Evolutionary conservation across 2,329 filamentous ascomycete species (phyloP), one percentile per base, ranked within the genome.

Genomic region (Calycina marina): DNA sequence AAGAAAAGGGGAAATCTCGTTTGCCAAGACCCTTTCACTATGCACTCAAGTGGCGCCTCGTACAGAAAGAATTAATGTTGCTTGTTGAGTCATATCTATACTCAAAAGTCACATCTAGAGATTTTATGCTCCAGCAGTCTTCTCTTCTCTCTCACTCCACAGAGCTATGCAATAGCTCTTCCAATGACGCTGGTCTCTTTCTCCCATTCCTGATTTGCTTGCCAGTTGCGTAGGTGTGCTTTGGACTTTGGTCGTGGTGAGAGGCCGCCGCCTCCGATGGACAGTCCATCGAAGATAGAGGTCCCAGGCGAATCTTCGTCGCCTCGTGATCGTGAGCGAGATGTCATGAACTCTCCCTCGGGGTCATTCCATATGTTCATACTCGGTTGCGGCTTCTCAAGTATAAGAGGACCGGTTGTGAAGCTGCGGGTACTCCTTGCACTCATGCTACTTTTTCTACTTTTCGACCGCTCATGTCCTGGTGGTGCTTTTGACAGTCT

Each of bases 401-500:
- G 43, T 29, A 29, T 9, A 24, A 32, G 42, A 12, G 43, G 25
- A 28, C 32, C 36, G 18, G 34, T 38, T n/a, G 36, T 40, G 16
- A 37, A 25, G 25, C 45, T 49, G 43, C 43, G 42, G 10, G 47
- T 39, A 24, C 48, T 51, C 30, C 44, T 48, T 5, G 31, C 40
- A 32, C 47, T 52, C 12, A 44, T 36, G 27, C 47, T 51, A 34
- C 49, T 52, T 27, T 43, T 43, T 27, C 47, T 41, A 22, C 47
- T 50, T 40, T 50, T 51, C 26, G 46, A 40, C 24, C 48, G 35
- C 6, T 28, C 12, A 40, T 51, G 50, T 15, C 46, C 40, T 4
- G 41, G 44, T 22, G 41, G 40, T 25, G 44, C 33, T 35, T 74
- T 75, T 24, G 63, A 62, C 4, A 73, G 52, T 12, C 69, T 62